These are phyloP conservation scores for Ceratocystis destructans DNA, from an alignment of 2,329 filamentous ascomycete genomes.

Conservation along the genomic window DNA sequence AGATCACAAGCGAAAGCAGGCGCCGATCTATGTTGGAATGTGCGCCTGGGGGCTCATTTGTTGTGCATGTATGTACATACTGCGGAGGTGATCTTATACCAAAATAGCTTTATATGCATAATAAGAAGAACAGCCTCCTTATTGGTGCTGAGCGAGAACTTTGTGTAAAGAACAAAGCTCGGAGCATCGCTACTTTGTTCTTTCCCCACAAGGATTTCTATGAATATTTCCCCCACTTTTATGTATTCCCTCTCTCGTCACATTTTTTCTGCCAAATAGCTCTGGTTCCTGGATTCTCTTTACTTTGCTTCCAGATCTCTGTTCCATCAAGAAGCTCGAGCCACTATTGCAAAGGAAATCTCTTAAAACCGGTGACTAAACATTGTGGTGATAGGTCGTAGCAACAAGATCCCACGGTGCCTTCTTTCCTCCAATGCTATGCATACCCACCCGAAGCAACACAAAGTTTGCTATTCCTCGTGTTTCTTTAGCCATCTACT, in stretches of 20 bases:
- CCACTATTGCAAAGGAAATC: not conserved
- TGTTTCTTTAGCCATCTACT: not conserved
- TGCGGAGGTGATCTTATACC: not conserved
- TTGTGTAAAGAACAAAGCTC: not conserved
- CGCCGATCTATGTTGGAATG: not conserved
- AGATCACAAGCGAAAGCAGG: not conserved
- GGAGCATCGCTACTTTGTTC: not conserved
- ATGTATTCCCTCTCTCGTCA: not conserved
- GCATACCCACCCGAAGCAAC: not conserved
- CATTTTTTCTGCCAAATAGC: not conserved
- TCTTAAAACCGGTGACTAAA: not conserved
- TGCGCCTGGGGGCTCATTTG: not conserved
- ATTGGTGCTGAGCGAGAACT: not conserved
- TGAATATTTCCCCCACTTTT: not conserved
- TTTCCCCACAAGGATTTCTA: not conserved
- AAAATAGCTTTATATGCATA: not conserved
- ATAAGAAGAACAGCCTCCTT: not conserved
- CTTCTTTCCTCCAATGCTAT: not conserved
- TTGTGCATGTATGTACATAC: not conserved
- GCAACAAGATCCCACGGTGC: not conserved
- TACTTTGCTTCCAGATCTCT: not conserved
- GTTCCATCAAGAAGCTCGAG: not conserved
- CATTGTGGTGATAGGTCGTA: not conserved
- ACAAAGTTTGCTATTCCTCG: not conserved
- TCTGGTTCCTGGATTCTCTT: not conserved